phyloP scores from a whole-genome alignment of 805 yeast genomes.

The Lachancea mirantina region DNA sequence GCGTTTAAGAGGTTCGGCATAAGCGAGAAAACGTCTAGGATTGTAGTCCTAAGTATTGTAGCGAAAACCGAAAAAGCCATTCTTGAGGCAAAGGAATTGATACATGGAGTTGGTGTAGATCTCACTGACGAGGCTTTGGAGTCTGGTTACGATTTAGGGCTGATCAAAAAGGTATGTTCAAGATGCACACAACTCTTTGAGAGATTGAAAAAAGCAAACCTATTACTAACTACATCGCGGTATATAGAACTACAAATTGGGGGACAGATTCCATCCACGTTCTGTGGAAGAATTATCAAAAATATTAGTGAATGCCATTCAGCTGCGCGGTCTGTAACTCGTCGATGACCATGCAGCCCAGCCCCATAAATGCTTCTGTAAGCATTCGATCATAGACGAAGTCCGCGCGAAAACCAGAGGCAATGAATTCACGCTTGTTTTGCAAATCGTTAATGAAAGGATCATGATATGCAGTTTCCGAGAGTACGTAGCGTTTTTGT shows the following conservation, averaged over 20 bases:
- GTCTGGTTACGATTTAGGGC: constrained; percentile 29
- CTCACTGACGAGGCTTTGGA: constrained; percentile 30
- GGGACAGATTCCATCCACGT: constrained; percentile 16
- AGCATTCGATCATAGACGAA: constrained; percentile 67
- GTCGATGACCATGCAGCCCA: constrained; percentile 69
- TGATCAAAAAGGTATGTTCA: constrained; percentile 30
- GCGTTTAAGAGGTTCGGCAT: constrained; percentile 67
- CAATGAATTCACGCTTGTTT: constrained; percentile 59
- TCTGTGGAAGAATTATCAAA: constrained; percentile 31
- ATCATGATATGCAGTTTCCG: constrained; percentile 44
- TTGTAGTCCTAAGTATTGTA: constrained; percentile 48
- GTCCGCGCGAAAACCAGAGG: constrained; percentile 77
- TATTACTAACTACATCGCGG: constrained; percentile 9
- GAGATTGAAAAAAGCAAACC: too few relatives aligned
- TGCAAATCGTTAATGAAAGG: constrained; percentile 51
- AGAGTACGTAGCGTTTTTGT: constrained; percentile 43
- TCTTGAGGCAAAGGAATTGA: constrained; percentile 13
- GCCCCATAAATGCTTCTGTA: constrained; percentile 83
- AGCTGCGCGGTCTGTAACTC: constrained; percentile 48
- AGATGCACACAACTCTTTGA: too few relatives aligned
- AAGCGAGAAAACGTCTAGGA: constrained; percentile 37
- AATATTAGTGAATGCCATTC: constrained; percentile 41
- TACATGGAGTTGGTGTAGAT: constrained; percentile 32
- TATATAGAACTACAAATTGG: constrained; percentile 26
- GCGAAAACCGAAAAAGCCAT: constrained; percentile 17